These are phyloP conservation scores for Colletotrichum cordylinicola DNA, from an alignment of 2,329 filamentous ascomycete genomes.

Conservation along the genomic window DNA sequence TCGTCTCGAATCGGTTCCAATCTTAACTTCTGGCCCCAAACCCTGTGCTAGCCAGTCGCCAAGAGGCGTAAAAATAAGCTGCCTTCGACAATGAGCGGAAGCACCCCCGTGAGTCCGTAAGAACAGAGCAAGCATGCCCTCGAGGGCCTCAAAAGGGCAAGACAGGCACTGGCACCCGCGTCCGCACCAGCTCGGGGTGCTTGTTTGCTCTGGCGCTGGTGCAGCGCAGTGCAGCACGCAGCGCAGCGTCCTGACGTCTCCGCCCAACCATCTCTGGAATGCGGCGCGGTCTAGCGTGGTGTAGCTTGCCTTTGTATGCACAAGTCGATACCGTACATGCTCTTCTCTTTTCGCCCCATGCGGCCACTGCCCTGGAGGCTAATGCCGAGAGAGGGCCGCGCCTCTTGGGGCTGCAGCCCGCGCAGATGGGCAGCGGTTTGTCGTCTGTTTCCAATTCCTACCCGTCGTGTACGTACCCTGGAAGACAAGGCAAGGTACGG, in stretches of 20 bases:
- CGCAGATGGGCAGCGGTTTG: constrained; percentile 17
- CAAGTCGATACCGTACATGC: constrained; percentile 8
- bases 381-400: constrained; percentile 23
- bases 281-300: constrained; percentile 2
- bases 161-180: neutral
- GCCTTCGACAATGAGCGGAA: neutral
- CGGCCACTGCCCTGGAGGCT: constrained; percentile 17
- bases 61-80: constrained; percentile 4
- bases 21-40: neutral
- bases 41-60: neutral
- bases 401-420: constrained; percentile 22
- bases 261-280: constrained; percentile 13
- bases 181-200: neutral
- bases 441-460: constrained; percentile 22
- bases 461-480: constrained; percentile 20
- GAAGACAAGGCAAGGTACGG: constrained; percentile 17
- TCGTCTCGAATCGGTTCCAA: neutral
- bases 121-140: neutral
- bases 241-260: constrained; percentile 14
- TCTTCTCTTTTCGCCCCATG: constrained; percentile 13
- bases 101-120: neutral
- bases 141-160: neutral
- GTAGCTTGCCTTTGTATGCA: constrained; percentile 12
- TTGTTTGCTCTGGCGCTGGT: neutral
- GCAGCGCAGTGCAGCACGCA: neutral